Conservation (phyloP, 179 eudicot species). For the Camellia oleifera region DNA sequence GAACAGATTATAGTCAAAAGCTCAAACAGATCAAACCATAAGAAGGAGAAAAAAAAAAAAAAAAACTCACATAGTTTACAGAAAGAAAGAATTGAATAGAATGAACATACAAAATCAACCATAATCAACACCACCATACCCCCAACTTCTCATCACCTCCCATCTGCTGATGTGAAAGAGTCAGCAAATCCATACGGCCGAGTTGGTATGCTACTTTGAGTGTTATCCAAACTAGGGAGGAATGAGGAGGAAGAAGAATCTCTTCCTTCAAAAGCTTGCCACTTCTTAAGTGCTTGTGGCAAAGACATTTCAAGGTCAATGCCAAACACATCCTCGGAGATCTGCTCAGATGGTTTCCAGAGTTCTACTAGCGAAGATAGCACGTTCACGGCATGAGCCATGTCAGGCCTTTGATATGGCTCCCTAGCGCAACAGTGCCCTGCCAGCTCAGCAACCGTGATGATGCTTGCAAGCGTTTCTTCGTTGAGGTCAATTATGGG, state of each 20-base stretch:
- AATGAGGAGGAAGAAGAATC: constrained; percentile 53
- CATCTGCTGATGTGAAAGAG: constrained; percentile 65
- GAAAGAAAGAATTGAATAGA: not conserved
- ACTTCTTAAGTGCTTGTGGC: constrained; percentile 69
- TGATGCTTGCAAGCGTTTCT: constrained; percentile 55
- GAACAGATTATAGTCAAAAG: too few relatives aligned
- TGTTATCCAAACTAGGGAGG: constrained; percentile 50
- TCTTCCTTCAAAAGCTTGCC: constrained; percentile 64
- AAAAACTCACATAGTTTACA: not conserved
- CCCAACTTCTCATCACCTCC: constrained; percentile 40
- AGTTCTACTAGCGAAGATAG: constrained; percentile 69
- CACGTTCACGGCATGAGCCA: constrained; percentile 76
- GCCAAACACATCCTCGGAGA: constrained; percentile 59
- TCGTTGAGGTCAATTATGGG: constrained; percentile 57
- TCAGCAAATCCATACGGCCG: constrained; percentile 74
- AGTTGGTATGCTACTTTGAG: constrained; percentile 64
- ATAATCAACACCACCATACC: not conserved
- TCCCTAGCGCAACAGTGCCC: constrained; percentile 82
- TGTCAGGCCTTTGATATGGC: constrained; percentile 81
- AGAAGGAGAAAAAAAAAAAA: not conserved
- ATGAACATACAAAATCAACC: not conserved
- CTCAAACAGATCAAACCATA: not conserved
- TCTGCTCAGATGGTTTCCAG: constrained; percentile 58
- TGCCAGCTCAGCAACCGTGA: constrained; percentile 76
- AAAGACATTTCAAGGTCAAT: constrained; percentile 73